Percentiles rank a stretch among this genome's conserved stretches.
Conservation (phyloP, 768 basidiomycete species). For the Boletus bicolor region DNA sequence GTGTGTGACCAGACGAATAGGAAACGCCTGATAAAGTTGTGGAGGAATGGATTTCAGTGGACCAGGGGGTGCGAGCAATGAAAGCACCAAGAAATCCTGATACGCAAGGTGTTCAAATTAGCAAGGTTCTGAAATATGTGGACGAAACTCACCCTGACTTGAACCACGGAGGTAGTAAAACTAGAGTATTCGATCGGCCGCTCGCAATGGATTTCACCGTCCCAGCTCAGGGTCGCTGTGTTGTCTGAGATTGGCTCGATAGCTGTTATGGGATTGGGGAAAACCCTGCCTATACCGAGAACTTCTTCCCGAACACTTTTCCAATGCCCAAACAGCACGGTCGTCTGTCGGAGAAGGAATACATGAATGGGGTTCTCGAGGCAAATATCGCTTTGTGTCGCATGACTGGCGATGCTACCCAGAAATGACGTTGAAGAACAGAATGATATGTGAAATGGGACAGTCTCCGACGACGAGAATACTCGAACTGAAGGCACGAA, state of each 20-base stretch:
- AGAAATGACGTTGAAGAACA: constrained; percentile 44
- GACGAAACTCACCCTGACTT: constrained; percentile 44
- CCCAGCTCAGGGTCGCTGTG: constrained; percentile 54
- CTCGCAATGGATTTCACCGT: constrained; percentile 49
- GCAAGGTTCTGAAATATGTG: background rate
- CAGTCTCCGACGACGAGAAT: constrained; percentile 52
- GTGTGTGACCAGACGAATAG: constrained; percentile 64
- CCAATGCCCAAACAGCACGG: constrained; percentile 32
- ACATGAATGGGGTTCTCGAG: constrained; percentile 41
- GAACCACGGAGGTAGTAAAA: constrained; percentile 47
- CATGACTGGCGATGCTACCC: constrained; percentile 6
- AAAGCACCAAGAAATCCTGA: constrained; percentile 60
- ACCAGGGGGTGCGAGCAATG: constrained; percentile 39
- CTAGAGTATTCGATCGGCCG: constrained; percentile 41
- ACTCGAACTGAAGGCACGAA: constrained; percentile 61
- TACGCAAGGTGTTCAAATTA: constrained; percentile 1
- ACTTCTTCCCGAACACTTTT: constrained; percentile 25
- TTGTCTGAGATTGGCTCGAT: constrained; percentile 22
- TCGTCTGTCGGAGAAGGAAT: constrained; percentile 53
- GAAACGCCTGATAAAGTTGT: constrained; percentile 46
- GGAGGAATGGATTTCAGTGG: constrained; percentile 33
- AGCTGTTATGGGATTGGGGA: constrained; percentile 38
- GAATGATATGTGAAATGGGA: constrained; percentile 67
- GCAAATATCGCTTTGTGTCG: constrained; percentile 7
- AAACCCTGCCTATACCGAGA: constrained; percentile 48